phyloP scores from a whole-genome alignment of 176 grass and related monocot species.

The Bothriochloa decipiens region DNA sequence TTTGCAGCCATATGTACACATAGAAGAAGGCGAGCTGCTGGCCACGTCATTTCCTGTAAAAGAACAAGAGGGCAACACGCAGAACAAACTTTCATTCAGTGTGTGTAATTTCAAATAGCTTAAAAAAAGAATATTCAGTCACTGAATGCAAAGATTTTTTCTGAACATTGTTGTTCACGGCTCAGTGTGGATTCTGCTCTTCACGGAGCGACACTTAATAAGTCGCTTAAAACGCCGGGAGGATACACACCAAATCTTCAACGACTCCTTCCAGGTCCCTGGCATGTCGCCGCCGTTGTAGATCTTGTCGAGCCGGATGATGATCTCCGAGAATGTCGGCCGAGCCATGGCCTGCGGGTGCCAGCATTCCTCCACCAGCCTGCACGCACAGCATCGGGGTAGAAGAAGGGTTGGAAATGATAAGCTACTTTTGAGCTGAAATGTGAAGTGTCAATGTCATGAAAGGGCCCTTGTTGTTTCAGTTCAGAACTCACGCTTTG shows the following conservation, averaged over 20 bases:
- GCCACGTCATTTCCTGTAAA: slow-evolving; percentile 60
- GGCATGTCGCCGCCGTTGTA: slow-evolving; percentile 70
- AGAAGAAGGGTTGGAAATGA: neutral
- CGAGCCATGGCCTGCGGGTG: slow-evolving; percentile 49
- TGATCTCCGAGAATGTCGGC: slow-evolving; percentile 93
- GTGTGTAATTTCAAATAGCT: neutral
- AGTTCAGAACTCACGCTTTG: slow-evolving; percentile 72
- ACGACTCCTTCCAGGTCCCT: slow-evolving; percentile 81
- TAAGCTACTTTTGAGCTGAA: neutral
- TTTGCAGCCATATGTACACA: slow-evolving; percentile 37
- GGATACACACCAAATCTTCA: slow-evolving; percentile 86
- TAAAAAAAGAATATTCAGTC: neutral
- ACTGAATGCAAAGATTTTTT: neutral
- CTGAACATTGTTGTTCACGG: neutral
- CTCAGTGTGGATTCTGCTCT: slow-evolving; percentile 37
- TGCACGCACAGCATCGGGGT: slow-evolving; percentile 22
- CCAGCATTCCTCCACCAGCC: slow-evolving; percentile 98
- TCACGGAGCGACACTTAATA: slow-evolving; percentile 14
- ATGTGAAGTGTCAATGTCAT: neutral
- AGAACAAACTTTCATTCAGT: slow-evolving; percentile 51
- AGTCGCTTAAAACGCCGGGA: slow-evolving; percentile 16
- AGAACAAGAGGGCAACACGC: neutral
- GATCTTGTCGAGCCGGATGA: slow-evolving; percentile 86
- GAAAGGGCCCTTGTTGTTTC: neutral
- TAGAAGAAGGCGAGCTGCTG: neutral